Conservation (phyloP, 1,139 yeast species). For the Scheffersomyces cryptocercus region DNA sequence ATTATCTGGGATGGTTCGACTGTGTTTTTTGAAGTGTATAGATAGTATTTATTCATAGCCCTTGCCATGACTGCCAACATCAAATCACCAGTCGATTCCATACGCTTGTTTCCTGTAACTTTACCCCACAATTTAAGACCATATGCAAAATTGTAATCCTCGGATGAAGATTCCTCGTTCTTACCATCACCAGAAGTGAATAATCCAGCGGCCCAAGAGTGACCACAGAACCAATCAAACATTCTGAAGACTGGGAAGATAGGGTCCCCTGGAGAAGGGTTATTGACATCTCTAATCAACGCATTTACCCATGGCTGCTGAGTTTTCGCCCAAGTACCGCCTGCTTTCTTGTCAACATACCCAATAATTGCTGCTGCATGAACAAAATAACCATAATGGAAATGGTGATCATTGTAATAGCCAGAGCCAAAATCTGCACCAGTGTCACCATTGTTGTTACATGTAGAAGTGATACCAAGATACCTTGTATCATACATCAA, state of each 20-base stretch:
- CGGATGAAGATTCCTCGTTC: slow-evolving; percentile 79
- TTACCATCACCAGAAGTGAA: slow-evolving; percentile 72
- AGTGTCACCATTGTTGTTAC: slow-evolving; percentile 49
- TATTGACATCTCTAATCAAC: slow-evolving; percentile 74
- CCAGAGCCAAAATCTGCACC: slow-evolving; percentile 55
- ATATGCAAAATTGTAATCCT: slow-evolving; percentile 78
- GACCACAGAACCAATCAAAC: slow-evolving; percentile 83
- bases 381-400: slow-evolving; percentile 77
- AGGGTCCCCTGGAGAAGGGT: slow-evolving; percentile 60
- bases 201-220: slow-evolving; percentile 83
- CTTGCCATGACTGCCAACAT: slow-evolving; percentile 68
- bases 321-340: slow-evolving; percentile 67
- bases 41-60: slow-evolving; percentile 64
- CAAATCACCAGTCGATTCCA: slow-evolving; percentile 74
- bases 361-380: slow-evolving; percentile 81
- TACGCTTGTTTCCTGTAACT: slow-evolving; percentile 65
- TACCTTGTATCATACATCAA: slow-evolving; percentile 68
- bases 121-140: slow-evolving; percentile 84
- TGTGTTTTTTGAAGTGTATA: slow-evolving; percentile 54
- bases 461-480: slow-evolving; percentile 69
- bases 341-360: slow-evolving; percentile 57
- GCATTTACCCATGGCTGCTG: slow-evolving; percentile 68
- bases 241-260: slow-evolving; percentile 77
- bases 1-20: slow-evolving; percentile 59
- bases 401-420: slow-evolving; percentile 76